Percentiles rank a stretch among this genome's conserved stretches.
Conservation (phyloP, 257 asterid genomes). For the Petrea volubilis region DNA sequence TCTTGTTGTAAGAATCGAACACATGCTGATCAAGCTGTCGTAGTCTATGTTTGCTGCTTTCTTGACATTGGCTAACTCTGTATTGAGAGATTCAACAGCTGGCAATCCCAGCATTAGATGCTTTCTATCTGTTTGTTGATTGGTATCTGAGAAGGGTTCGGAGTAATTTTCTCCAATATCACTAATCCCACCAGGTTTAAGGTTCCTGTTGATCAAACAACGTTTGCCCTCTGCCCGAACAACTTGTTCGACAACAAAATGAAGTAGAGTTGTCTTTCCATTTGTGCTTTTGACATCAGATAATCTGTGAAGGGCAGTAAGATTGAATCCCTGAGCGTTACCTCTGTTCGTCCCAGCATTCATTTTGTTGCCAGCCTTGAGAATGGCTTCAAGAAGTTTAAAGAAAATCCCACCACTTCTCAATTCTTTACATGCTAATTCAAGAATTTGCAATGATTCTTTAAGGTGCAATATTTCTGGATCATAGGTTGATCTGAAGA, state of each 20-base stretch:
- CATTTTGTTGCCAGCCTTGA: slow-evolving; percentile 83
- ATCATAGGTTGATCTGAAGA: slow-evolving; percentile 63
- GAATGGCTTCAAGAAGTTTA: slow-evolving; percentile 82
- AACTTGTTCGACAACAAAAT: slow-evolving; percentile 84
- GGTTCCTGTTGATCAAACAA: slow-evolving; percentile 8
- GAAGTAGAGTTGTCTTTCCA: slow-evolving; percentile 77
- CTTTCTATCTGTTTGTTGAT: slow-evolving; percentile 42
- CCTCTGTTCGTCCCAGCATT: slow-evolving; percentile 87
- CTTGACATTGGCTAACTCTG: slow-evolving; percentile 56
- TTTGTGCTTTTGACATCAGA: slow-evolving; percentile 75
- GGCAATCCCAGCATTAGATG: slow-evolving; percentile 57
- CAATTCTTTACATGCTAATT: slow-evolving; percentile 69
- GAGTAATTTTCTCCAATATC: background rate
- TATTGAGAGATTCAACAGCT: slow-evolving; percentile 37
- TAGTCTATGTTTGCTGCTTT: slow-evolving; percentile 63
- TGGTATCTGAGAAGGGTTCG: slow-evolving; percentile 11
- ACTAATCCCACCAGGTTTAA: background rate
- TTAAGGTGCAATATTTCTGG: slow-evolving; percentile 68
- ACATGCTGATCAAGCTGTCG: slow-evolving; percentile 42
- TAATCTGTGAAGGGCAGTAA: slow-evolving; percentile 56
- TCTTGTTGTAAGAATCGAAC: slow-evolving; percentile 38
- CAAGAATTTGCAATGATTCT: slow-evolving; percentile 62
- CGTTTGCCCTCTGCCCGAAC: slow-evolving; percentile 70
- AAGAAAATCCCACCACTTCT: slow-evolving; percentile 60
- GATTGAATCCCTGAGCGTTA: slow-evolving; percentile 78